Conservation (phyloP, 2,329 filamentous ascomycete genomes). For the Aspergillus candidus region DNA sequence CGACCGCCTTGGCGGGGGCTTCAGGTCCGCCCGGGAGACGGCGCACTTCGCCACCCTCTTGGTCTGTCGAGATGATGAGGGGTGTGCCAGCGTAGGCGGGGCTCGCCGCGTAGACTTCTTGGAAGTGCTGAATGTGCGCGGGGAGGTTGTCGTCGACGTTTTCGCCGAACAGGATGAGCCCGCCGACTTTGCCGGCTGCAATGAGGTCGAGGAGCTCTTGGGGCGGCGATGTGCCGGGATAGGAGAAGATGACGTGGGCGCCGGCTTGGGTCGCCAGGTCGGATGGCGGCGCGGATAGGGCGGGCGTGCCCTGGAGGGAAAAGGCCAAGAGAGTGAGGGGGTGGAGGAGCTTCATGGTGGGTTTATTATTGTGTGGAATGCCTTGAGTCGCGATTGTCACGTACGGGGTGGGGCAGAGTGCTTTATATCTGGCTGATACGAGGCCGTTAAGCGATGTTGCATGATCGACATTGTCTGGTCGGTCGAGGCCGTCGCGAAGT, state of each 20-base stretch:
- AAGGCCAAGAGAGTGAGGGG: neutral
- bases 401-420: no score
- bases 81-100: constrained; percentile 18
- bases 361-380: no score
- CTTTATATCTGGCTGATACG: no score
- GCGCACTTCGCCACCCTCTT: constrained; percentile 27
- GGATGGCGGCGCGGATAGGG: neutral
- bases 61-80: constrained; percentile 28
- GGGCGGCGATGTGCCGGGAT: constrained; percentile 21
- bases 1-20: constrained; percentile 20
- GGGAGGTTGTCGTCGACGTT: constrained; percentile 24
- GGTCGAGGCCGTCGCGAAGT: no score
- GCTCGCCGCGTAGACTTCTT: constrained; percentile 18
- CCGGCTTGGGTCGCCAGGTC: constrained; percentile 10
- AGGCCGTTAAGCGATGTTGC: no score
- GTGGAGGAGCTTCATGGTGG: no score
- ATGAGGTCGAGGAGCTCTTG: constrained; percentile 20
- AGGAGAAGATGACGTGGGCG: constrained; percentile 30
- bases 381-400: no score
- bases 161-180: constrained; percentile 26
- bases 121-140: constrained; percentile 15
- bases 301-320: neutral
- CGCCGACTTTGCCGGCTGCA: constrained; percentile 24
- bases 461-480: no score
- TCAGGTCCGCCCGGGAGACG: constrained; percentile 22